A percentile compares a stretch with the other conserved stretches of the same genome.
Conservation (phyloP, 164 flowering plant genomes). For the Chimonanthus salicifolius region DNA sequence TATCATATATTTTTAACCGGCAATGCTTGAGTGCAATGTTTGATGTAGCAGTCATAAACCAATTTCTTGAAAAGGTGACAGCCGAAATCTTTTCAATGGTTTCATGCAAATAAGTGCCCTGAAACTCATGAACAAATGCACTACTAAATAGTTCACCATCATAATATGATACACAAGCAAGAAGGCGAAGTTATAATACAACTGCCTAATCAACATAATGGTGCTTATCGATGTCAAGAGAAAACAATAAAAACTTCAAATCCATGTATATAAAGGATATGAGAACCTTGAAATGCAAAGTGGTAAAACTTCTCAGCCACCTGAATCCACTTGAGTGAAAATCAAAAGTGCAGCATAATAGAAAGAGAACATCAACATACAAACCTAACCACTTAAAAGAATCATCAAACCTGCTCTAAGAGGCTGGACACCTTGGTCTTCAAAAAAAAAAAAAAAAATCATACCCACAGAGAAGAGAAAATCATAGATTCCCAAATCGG, state of each 20-base stretch:
- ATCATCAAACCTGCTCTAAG: not conserved
- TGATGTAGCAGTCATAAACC: slow-evolving; percentile 27
- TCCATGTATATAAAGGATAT: not conserved
- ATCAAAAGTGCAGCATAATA: not conserved
- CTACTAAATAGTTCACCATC: not conserved
- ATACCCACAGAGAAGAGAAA: no score
- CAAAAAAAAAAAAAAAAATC: not conserved
- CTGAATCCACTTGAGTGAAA: not conserved
- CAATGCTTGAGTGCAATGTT: slow-evolving; percentile 47
- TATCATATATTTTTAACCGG: slow-evolving; percentile 33
- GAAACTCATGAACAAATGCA: slow-evolving; percentile 6
- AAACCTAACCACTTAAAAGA: not conserved
- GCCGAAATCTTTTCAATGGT: slow-evolving; percentile 37
- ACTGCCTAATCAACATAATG: not conserved
- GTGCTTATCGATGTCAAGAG: not conserved
- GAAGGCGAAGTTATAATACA: not conserved
- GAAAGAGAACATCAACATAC: not conserved
- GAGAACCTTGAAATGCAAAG: not conserved
- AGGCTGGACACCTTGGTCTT: no score
- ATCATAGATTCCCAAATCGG: no score
- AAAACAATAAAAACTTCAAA: not conserved
- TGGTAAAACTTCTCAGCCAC: not conserved
- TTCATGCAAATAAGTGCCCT: slow-evolving; percentile 57
- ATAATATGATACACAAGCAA: slow-evolving; percentile 1
- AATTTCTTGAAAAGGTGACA: slow-evolving; percentile 26